Base-by-base conservation (phyloP, 108 stramenopile species). In the Nitzschia palea region DNA sequence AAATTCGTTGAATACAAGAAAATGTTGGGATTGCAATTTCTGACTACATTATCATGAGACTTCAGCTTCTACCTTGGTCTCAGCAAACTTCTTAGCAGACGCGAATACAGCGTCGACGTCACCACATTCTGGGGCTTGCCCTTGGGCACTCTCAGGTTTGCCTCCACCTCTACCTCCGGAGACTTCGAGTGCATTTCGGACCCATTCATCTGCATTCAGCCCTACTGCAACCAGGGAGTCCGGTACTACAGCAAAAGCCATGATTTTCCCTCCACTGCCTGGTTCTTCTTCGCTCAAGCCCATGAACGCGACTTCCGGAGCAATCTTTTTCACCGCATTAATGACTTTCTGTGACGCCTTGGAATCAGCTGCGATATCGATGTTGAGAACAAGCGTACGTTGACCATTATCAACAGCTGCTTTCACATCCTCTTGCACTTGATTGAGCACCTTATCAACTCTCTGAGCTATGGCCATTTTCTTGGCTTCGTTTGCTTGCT, bases 311-410 rank as follows among this genome's bases (percentile, higher is more conserved):
- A 90, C 68, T 17, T 84, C 80, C 0, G 92, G 92, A 12, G 91
- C 87, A 51, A 82, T 44, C 56, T 94, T 93, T 66, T 93, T 82
- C 17, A 93, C 86, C 9, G 93, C 82, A 62, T 97, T 95, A 44
- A 89, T 75, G 32, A 96, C 84, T 70, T 94, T 94, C 42, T 93
- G 90, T 0, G 95, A 94, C 28, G 94, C 88, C 62, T 99, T 98
- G 32, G 89, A 85, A 61, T 98, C 98, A 22, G 95, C 92, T 23
- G 88, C 96, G 70, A 95, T 86, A 26, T 92, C 88, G 14, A 95
- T 79, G 35, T 93, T 89, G 47, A 97, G 47, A 28, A 90, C 82
- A n/a, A 91, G 50, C 4, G 74, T 44, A 45, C 62, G 71, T 22
- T 62, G 71, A 28, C 79, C 81, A 1, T 77, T 73, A 2, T 65